Conservation (phyloP, 371 early-diverging fungal species). For the Mortierella sp. region DNA sequence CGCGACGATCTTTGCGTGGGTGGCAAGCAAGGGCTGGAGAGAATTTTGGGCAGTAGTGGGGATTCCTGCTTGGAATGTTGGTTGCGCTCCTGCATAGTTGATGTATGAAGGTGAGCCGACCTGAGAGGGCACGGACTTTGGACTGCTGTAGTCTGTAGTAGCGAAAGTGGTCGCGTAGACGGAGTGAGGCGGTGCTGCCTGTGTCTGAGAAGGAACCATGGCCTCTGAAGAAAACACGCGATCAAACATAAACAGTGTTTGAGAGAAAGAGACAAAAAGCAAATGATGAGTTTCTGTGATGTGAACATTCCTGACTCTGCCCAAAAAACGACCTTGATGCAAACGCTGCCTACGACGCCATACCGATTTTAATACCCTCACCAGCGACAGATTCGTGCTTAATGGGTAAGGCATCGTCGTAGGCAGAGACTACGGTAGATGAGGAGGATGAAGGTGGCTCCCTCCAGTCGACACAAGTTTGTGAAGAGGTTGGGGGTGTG, state of each 20-base stretch:
- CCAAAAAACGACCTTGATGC: too few relatives aligned
- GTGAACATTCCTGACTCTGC: too few relatives aligned
- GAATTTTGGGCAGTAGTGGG: slow-evolving; percentile 17
- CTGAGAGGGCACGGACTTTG: slow-evolving; percentile 7
- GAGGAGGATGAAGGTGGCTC: slow-evolving; percentile 17
- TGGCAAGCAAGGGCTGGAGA: slow-evolving; percentile 35
- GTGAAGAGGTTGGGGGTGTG: slow-evolving; percentile 2
- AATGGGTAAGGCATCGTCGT: not conserved
- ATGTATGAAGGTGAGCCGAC: slow-evolving; percentile 19
- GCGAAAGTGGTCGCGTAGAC: slow-evolving; percentile 25
- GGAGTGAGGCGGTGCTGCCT: slow-evolving; percentile 12
- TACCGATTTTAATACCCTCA: too few relatives aligned
- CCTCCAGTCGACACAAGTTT: slow-evolving; percentile 12
- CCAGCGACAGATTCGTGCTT: too few relatives aligned
- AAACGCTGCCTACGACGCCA: too few relatives aligned
- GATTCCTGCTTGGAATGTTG: too few relatives aligned
- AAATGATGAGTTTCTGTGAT: too few relatives aligned
- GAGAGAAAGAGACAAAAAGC: too few relatives aligned
- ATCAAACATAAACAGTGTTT: too few relatives aligned
- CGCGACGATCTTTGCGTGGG: slow-evolving; percentile 15
- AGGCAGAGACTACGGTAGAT: not conserved
- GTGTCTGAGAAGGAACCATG: slow-evolving; percentile 42
- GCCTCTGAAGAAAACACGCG: slow-evolving; percentile 6
- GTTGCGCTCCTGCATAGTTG: too few relatives aligned
- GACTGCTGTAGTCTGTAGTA: slow-evolving; percentile 23